Evolutionary conservation across 345 rosid species (phyloP).

Genomic region (Odontarrhena argentea): DNA sequence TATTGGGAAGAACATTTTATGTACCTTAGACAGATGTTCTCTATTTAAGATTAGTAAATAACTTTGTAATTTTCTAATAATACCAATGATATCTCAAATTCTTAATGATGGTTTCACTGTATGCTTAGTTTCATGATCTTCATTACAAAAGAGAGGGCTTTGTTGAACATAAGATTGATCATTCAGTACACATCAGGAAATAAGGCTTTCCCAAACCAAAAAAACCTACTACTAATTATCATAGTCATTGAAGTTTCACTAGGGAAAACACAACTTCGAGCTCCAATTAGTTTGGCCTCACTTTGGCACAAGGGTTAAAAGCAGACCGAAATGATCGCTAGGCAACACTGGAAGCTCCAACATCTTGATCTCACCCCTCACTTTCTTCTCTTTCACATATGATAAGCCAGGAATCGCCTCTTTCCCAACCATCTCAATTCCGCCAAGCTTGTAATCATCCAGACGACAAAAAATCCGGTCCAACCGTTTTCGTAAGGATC

Average conservation of each 20-base stretch:
- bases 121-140: slow-evolving; percentile 7
- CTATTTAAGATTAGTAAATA: slow-evolving; percentile 17
- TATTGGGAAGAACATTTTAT: slow-evolving; percentile 25
- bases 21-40: slow-evolving; percentile 5
- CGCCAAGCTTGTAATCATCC: slow-evolving; percentile 59
- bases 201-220: slow-evolving; percentile 1
- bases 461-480: slow-evolving; percentile 77
- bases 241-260: slow-evolving; percentile 6
- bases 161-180: slow-evolving; percentile 8
- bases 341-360: slow-evolving; percentile 92
- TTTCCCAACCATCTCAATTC: slow-evolving; percentile 80
- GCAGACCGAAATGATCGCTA: slow-evolving; percentile 93
- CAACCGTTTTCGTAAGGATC: slow-evolving; percentile 67
- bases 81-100: slow-evolving; percentile 5
- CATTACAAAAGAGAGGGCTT: slow-evolving; percentile 12
- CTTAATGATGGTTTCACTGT: neutral
- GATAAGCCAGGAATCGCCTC: slow-evolving; percentile 77
- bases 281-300: slow-evolving; percentile 24
- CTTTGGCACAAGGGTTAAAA: slow-evolving; percentile 59
- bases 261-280: slow-evolving; percentile 27
- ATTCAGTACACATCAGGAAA: slow-evolving; percentile 29
- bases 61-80: slow-evolving; percentile 3
- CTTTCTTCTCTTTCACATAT: slow-evolving; percentile 77
- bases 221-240: neutral
- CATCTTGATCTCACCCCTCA: slow-evolving; percentile 55